Percentiles rank a stretch among this genome's conserved stretches.
Conservation (phyloP, 2,329 filamentous ascomycete genomes). For the Beauveria caledonica region DNA sequence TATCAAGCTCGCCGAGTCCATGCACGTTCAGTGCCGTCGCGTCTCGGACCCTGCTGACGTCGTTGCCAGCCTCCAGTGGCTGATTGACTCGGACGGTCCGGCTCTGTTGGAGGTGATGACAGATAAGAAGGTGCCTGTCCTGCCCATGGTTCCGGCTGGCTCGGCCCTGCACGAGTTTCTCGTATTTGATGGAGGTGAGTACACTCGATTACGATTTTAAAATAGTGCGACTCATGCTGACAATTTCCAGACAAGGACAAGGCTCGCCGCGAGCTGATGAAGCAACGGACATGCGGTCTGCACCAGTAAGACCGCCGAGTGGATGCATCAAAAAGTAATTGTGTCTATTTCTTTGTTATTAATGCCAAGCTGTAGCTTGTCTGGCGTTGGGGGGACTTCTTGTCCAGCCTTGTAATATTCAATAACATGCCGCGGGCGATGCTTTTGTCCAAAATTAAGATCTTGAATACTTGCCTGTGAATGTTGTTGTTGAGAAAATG, state of each 20-base stretch:
- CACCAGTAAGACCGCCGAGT: slow-evolving; percentile 22
- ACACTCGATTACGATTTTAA: slow-evolving; percentile 24
- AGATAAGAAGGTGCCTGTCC: slow-evolving; percentile 86
- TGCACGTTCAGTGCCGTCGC: slow-evolving; percentile 72
- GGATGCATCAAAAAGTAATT: background rate
- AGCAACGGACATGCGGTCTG: slow-evolving; percentile 48
- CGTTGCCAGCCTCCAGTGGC: slow-evolving; percentile 71
- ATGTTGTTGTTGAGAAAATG: too few species aligned
- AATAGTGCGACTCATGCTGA: background rate
- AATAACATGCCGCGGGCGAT: slow-evolving; percentile 1
- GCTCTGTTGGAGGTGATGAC: slow-evolving; percentile 87
- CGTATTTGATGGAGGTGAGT: slow-evolving; percentile 26
- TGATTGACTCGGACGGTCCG: slow-evolving; percentile 84
- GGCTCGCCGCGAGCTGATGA: slow-evolving; percentile 58
- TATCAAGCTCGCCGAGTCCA: slow-evolving; percentile 83
- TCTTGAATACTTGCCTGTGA: background rate
- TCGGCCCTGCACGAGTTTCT: slow-evolving; percentile 87
- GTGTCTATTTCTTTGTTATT: background rate
- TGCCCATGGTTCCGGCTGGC: slow-evolving; percentile 93
- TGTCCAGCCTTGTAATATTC: background rate
- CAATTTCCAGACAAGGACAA: slow-evolving; percentile 53
- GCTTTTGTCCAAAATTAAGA: background rate
- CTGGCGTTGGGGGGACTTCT: background rate
- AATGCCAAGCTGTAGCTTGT: background rate
- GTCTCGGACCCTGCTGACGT: slow-evolving; percentile 70